These are phyloP conservation scores for Botrytis deweyae DNA, from an alignment of 2,329 filamentous ascomycete genomes.

Conservation along the genomic window DNA sequence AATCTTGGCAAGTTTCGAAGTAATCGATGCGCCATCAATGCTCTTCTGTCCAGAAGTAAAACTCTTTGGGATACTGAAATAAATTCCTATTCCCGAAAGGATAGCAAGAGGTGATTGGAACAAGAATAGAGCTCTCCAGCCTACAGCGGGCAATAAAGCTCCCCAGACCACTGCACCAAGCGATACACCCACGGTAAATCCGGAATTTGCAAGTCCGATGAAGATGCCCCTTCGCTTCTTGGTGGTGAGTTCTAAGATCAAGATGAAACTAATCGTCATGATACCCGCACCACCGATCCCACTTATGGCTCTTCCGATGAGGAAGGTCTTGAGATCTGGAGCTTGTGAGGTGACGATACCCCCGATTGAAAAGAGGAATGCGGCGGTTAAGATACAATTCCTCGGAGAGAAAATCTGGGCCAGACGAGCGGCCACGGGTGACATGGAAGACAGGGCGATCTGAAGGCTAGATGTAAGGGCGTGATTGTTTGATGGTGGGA, in stretches of 20 bases:
- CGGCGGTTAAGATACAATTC: slow-evolving; percentile 61
- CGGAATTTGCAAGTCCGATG: slow-evolving; percentile 71
- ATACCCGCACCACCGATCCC: slow-evolving; percentile 71
- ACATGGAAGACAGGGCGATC: slow-evolving; percentile 58
- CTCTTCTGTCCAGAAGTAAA: slow-evolving; percentile 41
- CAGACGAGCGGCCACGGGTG: slow-evolving; percentile 70
- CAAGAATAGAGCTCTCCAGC: slow-evolving; percentile 76
- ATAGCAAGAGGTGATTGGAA: slow-evolving; percentile 66
- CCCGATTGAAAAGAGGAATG: slow-evolving; percentile 59
- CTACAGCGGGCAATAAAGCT: slow-evolving; percentile 58
- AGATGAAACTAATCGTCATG: slow-evolving; percentile 70
- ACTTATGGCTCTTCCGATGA: slow-evolving; percentile 65
- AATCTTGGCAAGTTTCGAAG: slow-evolving; percentile 60
- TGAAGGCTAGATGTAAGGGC: slow-evolving; percentile 33
- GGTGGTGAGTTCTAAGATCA: slow-evolving; percentile 71
- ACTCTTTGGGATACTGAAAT: slow-evolving; percentile 61
- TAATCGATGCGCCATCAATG: slow-evolving; percentile 42
- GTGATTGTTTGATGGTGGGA: background rate
- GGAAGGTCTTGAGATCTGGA: slow-evolving; percentile 58
- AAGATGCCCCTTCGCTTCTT: slow-evolving; percentile 68
- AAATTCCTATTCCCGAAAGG: slow-evolving; percentile 59
- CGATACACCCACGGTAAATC: slow-evolving; percentile 69
- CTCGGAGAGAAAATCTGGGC: slow-evolving; percentile 72
- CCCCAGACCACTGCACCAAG: slow-evolving; percentile 71
- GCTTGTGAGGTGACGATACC: slow-evolving; percentile 64